Evolutionary conservation across 2,329 filamentous ascomycete genomes (phyloP).

Genomic region (Hypoxylon sp.): DNA sequence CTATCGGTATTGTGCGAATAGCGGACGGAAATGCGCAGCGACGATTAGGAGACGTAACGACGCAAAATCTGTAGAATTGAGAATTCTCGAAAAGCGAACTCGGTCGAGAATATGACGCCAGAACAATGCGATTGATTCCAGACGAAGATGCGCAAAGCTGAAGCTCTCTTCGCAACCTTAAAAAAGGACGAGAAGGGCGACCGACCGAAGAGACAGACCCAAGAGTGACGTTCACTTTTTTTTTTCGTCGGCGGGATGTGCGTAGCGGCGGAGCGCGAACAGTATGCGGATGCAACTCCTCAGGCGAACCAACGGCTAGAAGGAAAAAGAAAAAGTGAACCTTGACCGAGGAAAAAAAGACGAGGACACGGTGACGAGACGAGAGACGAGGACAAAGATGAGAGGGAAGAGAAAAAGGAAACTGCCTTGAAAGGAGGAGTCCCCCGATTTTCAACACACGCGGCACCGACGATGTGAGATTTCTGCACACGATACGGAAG

Average conservation of each 20-base stretch:
- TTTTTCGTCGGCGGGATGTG: slow-evolving; percentile 29
- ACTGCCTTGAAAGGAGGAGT: slow-evolving; percentile 57
- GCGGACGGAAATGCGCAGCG: slow-evolving; percentile 40
- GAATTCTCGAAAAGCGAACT: slow-evolving; percentile 41
- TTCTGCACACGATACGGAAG: slow-evolving; percentile 53
- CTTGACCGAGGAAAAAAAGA: slow-evolving; percentile 46
- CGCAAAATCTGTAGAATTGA: slow-evolving; percentile 36
- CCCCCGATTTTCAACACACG: slow-evolving; percentile 56
- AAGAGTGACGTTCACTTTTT: slow-evolving; percentile 39
- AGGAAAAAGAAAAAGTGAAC: slow-evolving; percentile 38
- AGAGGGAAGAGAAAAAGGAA: slow-evolving; percentile 57
- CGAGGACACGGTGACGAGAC: slow-evolving; percentile 45
- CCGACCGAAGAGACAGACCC: slow-evolving; percentile 40
- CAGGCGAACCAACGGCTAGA: slow-evolving; percentile 39
- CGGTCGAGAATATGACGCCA: slow-evolving; percentile 42
- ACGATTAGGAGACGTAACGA: slow-evolving; percentile 40
- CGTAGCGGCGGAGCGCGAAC: slow-evolving; percentile 41
- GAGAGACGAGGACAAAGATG: slow-evolving; percentile 51
- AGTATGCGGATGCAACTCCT: slow-evolving; percentile 40
- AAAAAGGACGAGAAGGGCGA: slow-evolving; percentile 39
- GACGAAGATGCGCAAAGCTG: slow-evolving; percentile 34
- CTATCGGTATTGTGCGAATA: slow-evolving; percentile 41
- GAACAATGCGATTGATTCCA: slow-evolving; percentile 45
- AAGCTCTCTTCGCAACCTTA: slow-evolving; percentile 37
- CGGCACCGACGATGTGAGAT: slow-evolving; percentile 53